Evolutionary conservation across 2,329 filamentous ascomycete genomes (phyloP), one percentile per base, ranked within the genome.

Genomic region (Xylariaceae sp.): DNA sequence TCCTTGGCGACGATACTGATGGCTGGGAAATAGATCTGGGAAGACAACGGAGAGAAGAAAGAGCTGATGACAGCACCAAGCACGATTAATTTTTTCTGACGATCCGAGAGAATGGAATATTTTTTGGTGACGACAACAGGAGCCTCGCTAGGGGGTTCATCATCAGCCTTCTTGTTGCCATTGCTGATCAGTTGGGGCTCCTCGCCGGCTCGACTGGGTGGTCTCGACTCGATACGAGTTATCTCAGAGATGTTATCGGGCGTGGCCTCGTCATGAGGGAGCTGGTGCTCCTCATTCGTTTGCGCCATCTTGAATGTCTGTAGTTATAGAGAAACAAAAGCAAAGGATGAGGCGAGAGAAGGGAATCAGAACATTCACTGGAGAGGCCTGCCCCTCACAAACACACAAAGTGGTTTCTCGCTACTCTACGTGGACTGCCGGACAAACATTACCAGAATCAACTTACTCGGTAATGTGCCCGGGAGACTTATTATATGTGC

Each of bases 11-110:
- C 54, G 3, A 62, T 56, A 17, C 64, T 64, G 11, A 73, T 61
- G 1, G 71, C 71, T 7, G 71, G 72, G 25, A 71, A 68, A 61
- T 74, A 75, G 5, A 73, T 73, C 42, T 69, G 59, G 6, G 56
- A 61, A 7, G 59, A 62, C 7, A 65, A 40, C 11, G 62, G 63
- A 1, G 63, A 64, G 39, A 65, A 60, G 49, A 65, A 57, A n/a
- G 62, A 61, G 4, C 56, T 59, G 11, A 49, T 45, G 14, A 62
- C 57, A 14, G 62, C 57, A 22, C 52, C 55, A 22, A 64, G 37
- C 12, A 65, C 61, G 20, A 65, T 61, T 14, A 47, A 45, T 25
- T 50, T 52, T 47, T 65, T 65, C 48, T 65, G 56, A 45, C 47
- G 50, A 17, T 48, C 45, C 3, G 59, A 59, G 53, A 62, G 64